Conservation (phyloP, 208 protist genomes). For the Trypanosoma brucei region DNA sequence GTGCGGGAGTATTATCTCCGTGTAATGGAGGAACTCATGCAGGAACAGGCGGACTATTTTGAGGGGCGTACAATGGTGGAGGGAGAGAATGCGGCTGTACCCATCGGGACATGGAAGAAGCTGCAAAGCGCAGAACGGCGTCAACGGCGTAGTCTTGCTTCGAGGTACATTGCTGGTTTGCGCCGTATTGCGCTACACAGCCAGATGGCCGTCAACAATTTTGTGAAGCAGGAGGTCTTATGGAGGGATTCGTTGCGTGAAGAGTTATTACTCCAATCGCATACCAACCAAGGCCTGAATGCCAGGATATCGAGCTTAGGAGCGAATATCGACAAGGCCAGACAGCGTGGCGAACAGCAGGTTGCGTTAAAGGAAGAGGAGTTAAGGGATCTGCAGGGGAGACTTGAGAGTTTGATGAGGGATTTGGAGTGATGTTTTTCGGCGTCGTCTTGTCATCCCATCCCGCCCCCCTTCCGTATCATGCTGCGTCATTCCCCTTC, state of each 20-base stretch:
- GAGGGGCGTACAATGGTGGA: neutral
- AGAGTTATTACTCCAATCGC: slow-evolving; percentile 27
- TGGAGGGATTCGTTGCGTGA: slow-evolving; percentile 26
- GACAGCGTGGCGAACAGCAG: slow-evolving; percentile 10
- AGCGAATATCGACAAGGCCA: slow-evolving; percentile 15
- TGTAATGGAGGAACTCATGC: slow-evolving; percentile 17
- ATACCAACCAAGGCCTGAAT: slow-evolving; percentile 23
- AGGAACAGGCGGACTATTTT: slow-evolving; percentile 28
- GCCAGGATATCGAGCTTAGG: slow-evolving; percentile 3
- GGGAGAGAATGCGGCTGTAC: neutral
- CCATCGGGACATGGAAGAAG: neutral
- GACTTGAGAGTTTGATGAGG: slow-evolving; percentile 14
- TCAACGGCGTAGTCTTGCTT: slow-evolving; percentile 18
- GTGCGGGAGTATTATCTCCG: slow-evolving; percentile 25
- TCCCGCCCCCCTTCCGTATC: neutral
- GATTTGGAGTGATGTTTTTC: slow-evolving; percentile 11
- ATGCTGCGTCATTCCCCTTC: neutral
- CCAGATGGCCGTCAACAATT: slow-evolving; percentile 11
- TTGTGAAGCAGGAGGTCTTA: slow-evolving; percentile 18
- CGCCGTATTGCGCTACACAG: slow-evolving; percentile 17
- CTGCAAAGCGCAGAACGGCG: slow-evolving; percentile 19
- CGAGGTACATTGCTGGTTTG: slow-evolving; percentile 28
- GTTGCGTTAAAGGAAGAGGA: slow-evolving; percentile 8
- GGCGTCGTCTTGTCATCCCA: neutral
- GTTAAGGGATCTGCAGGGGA: slow-evolving; percentile 14